Evolutionary conservation across 805 yeast species (phyloP).

Genomic region (Wickerhamiella slavikovae): DNA sequence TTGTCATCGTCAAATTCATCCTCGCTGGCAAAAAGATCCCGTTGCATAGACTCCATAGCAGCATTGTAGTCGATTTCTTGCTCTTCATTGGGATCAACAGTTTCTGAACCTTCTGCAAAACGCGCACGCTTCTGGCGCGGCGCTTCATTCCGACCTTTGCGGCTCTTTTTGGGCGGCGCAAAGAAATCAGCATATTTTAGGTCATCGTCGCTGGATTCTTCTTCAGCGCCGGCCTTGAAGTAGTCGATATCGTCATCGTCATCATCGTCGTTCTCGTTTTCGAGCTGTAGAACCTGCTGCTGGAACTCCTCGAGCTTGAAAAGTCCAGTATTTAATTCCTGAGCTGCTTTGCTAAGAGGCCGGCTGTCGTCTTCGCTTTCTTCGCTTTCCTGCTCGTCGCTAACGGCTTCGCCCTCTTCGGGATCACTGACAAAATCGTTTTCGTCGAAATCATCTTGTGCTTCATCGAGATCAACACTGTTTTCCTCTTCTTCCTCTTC

Average conservation of each 20-base stretch:
- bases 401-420: slow-evolving; percentile 14
- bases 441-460: slow-evolving; percentile 13
- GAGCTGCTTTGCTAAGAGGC: slow-evolving; percentile 11
- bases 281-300: slow-evolving; percentile 47
- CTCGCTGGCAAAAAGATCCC: slow-evolving; percentile 24
- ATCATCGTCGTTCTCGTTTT: slow-evolving; percentile 25
- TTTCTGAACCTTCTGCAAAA: slow-evolving; percentile 10
- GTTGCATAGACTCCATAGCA: slow-evolving; percentile 16
- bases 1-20: slow-evolving; percentile 43
- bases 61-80: slow-evolving; percentile 11
- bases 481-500: slow-evolving; percentile 2
- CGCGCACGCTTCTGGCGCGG: slow-evolving; percentile 7
- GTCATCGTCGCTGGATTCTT: slow-evolving; percentile 25
- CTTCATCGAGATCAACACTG: slow-evolving; percentile 10
- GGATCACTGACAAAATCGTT: slow-evolving; percentile 11
- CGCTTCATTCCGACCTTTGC: slow-evolving; percentile 1
- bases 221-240: slow-evolving; percentile 19
- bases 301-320: slow-evolving; percentile 74
- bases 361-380: slow-evolving; percentile 13
- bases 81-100: slow-evolving; percentile 8
- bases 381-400: slow-evolving; percentile 16
- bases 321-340: slow-evolving; percentile 63
- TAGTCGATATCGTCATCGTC: slow-evolving; percentile 28
- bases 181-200: slow-evolving; percentile 22
- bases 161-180: slow-evolving; percentile 17